A percentile compares a stretch with the other conserved stretches of the same genome.
Evolutionary conservation across 1,284 basidiomycete species (phyloP).

Genomic region (Ustilago crameri): DNA sequence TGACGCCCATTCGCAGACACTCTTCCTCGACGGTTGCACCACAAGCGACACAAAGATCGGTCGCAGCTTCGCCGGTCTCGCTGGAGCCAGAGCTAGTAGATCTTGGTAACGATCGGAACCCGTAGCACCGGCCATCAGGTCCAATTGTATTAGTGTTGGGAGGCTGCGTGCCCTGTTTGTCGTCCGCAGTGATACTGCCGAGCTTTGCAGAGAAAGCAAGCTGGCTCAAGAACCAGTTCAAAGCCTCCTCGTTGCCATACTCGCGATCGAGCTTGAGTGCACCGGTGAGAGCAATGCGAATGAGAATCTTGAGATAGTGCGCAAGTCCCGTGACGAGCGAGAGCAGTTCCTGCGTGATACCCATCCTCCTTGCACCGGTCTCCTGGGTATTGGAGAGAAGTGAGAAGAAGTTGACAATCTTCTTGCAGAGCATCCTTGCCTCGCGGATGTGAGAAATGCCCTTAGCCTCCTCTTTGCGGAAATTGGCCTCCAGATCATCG

Average conservation of each 20-base stretch:
- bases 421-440: constrained; percentile 97
- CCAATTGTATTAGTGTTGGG: constrained; percentile 41
- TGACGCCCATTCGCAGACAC: constrained; percentile 90
- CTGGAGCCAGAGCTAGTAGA: constrained; percentile 48
- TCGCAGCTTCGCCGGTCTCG: constrained; percentile 68
- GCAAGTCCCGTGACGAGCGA: constrained; percentile 98
- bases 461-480: constrained; percentile 77
- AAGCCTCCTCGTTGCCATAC: constrained; percentile 81
- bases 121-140: constrained; percentile 57
- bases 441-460: constrained; percentile 96
- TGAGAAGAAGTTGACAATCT: constrained; percentile 98
- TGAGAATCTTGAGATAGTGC: constrained; percentile 99
- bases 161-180: constrained; percentile 52
- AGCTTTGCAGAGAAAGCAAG: constrained; percentile 81
- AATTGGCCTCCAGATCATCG: constrained; percentile 92
- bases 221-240: constrained; percentile 89
- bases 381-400: constrained; percentile 95
- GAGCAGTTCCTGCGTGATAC: constrained; percentile 95
- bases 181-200: constrained; percentile 42
- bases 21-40: constrained; percentile 94
- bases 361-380: constrained; percentile 85
- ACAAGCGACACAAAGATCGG: constrained; percentile 91
- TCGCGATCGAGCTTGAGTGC: constrained; percentile 95
- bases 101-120: constrained; percentile 62
- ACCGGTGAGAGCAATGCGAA: constrained; percentile 95